Evolutionary conservation across 192 early-diverging fungal species (phyloP).

Genomic region (Podila verticillata): DNA sequence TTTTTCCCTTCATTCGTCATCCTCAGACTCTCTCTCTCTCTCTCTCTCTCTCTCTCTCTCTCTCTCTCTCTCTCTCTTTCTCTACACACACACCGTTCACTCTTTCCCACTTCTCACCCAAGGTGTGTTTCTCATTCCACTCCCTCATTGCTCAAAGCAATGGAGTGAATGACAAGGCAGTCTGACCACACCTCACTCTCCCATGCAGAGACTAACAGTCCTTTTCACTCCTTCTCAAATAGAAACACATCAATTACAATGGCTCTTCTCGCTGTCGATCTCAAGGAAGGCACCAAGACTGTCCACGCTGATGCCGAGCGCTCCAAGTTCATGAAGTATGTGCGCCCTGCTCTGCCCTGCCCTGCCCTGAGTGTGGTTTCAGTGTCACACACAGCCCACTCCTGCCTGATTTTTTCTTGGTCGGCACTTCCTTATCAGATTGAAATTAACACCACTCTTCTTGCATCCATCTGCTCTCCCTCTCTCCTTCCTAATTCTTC

Average conservation of each 20-base stretch:
- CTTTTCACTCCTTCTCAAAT: background rate
- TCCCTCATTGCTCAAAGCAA: too few species aligned
- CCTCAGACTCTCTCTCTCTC: background rate
- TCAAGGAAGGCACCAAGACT: slow-evolving; percentile 58
- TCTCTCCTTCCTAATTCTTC: background rate
- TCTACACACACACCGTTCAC: background rate
- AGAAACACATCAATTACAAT: slow-evolving; percentile 1
- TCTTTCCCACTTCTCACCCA: background rate
- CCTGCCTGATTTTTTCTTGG: background rate
- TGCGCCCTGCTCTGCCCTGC: too few species aligned
- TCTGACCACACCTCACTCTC: too few species aligned
- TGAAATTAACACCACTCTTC: too few species aligned
- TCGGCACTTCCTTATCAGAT: too few species aligned
- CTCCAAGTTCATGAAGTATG: slow-evolving; percentile 55
- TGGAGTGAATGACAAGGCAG: too few species aligned
- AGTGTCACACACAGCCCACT: background rate
- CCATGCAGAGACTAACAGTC: background rate
- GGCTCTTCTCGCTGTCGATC: slow-evolving; percentile 45
- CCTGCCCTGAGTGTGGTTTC: too few species aligned
- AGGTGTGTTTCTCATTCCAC: too few species aligned
- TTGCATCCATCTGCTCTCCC: background rate
- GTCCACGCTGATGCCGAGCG: slow-evolving; percentile 55
- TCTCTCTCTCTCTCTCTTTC: background rate
- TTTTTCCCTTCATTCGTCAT: background rate
- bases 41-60: background rate